phyloP scores from a whole-genome alignment of 257 asterid genomes.

The Haberlea rhodopensis region DNA sequence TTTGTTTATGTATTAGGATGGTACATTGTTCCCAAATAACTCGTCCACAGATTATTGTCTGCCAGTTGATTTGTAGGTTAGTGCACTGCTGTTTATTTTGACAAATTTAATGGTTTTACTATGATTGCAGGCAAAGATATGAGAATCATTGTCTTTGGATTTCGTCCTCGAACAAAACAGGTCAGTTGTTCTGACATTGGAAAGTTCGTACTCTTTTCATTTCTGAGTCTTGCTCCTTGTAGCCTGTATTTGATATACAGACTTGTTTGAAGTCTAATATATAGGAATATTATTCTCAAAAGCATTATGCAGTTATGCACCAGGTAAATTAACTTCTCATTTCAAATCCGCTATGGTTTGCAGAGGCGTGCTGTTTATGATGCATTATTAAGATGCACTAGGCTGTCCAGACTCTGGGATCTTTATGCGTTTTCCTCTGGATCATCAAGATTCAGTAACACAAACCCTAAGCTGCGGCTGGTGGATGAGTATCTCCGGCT shows the following conservation, averaged over 20 bases:
- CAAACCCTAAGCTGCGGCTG: constrained; percentile 69
- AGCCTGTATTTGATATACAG: no score
- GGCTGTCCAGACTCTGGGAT: constrained; percentile 85
- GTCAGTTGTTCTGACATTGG: constrained; percentile 41
- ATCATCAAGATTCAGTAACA: constrained; percentile 54
- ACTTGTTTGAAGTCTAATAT: no score
- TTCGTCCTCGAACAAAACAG: constrained; percentile 93
- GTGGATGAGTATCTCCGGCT: constrained; percentile 85
- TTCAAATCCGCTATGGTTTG: no score
- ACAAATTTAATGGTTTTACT: constrained; percentile 18
- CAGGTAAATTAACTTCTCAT: no score
- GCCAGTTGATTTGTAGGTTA: constrained; percentile 14
- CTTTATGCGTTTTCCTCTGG: constrained; percentile 74
- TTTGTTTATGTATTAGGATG: constrained; percentile 14
- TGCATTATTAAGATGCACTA: constrained; percentile 68
- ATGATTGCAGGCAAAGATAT: constrained; percentile 81
- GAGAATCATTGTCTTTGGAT: constrained; percentile 88
- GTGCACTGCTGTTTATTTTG: constrained; percentile 19
- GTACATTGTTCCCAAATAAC: not conserved
- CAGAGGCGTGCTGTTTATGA: constrained; percentile 91
- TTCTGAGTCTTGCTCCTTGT: constrained; percentile 15
- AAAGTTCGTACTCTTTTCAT: constrained; percentile 22
- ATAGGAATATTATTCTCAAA: no score
- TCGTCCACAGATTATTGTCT: not conserved
- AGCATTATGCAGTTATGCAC: constrained; percentile 10